phyloP scores from a whole-genome alignment of 441 rosid genomes.

The Dalechampia spathulata region DNA sequence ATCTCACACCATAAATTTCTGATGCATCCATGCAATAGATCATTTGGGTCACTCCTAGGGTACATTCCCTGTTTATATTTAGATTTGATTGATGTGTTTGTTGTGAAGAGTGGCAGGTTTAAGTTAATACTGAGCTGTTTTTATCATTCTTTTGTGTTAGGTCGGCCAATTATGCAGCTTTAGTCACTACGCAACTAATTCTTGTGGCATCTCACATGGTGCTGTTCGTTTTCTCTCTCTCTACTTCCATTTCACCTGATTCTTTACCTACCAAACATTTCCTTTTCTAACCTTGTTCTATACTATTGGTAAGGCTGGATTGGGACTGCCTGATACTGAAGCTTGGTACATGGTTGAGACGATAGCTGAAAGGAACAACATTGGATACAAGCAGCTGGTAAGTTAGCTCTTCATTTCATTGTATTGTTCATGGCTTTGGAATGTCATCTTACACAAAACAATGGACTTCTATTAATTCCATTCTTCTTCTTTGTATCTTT shows the following conservation, averaged over 20 bases:
- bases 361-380: slow-evolving; percentile 83
- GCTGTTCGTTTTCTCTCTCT: slow-evolving; percentile 17
- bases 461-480: no score
- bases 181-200: slow-evolving; percentile 78
- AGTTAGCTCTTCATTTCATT: slow-evolving; percentile 25
- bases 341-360: slow-evolving; percentile 95
- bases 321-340: slow-evolving; percentile 93
- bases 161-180: slow-evolving; percentile 80
- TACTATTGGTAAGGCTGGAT: slow-evolving; percentile 64
- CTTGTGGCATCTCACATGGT: slow-evolving; percentile 96
- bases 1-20: not conserved
- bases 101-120: not conserved
- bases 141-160: slow-evolving; percentile 27
- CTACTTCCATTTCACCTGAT: slow-evolving; percentile 9
- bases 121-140: slow-evolving; percentile 6
- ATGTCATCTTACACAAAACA: no score
- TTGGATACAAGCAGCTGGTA: slow-evolving; percentile 81
- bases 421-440: not conserved
- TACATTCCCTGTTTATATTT: not conserved
- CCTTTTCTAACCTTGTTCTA: slow-evolving; percentile 14
- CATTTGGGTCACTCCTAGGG: not conserved
- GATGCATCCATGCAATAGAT: not conserved
- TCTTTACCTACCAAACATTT: slow-evolving; percentile 3
- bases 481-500: no score
- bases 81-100: not conserved